Evolutionary conservation across 345 rosid genomes (phyloP), one percentile per base, ranked within the genome.

Genomic region (Moringa oleifera): DNA sequence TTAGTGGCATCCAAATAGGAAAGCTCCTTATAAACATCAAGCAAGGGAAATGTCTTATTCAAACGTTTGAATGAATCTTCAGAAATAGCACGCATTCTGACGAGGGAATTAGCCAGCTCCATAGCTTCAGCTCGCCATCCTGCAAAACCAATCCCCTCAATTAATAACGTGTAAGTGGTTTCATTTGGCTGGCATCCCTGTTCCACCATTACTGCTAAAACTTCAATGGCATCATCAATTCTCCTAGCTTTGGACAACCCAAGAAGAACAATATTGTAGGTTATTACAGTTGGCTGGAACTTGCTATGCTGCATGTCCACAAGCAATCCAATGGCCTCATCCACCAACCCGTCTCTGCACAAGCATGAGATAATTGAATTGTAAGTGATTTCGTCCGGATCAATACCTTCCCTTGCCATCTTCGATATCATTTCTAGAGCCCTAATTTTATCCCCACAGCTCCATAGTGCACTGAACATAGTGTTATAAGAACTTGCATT

Each of bases 341-440:
- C 80, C 23, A 83, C 92, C 92, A 87, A 77, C 24, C 95, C 96
- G 54, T 91, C 98, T 71, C 95, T 78, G 70, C 98, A 89, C 66
- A 89, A 62, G 66, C 98, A 85, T 0, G 96, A 89, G 54, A 91
- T 78, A 37, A 91, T 81, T 2, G 96, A 80, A 75, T 89, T 86
- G 59, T 87, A 89, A 13, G 96, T 91, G 53, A 89, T 85, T 65
- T 77, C 85, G 47, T 91, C 98, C 0, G 96, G 89, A 33, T 71
- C 90, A 0, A 89, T 77, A 62, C 83, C 90, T 20, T 79, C 63
- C 45, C 62, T 73, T 47, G 81, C 18, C 98, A 91, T 87, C 74
- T 87, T 80, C 9, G 64, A 71, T 54, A 91, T 81, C 85, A 87
- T 83, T 24, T 65, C 73, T 47, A 91, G 66, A 19, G 85, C 98